Evolutionary conservation across 352 stramenopile species (phyloP), one percentile per base, ranked within the genome.

Genomic region (Phytophthora megakarya): DNA sequence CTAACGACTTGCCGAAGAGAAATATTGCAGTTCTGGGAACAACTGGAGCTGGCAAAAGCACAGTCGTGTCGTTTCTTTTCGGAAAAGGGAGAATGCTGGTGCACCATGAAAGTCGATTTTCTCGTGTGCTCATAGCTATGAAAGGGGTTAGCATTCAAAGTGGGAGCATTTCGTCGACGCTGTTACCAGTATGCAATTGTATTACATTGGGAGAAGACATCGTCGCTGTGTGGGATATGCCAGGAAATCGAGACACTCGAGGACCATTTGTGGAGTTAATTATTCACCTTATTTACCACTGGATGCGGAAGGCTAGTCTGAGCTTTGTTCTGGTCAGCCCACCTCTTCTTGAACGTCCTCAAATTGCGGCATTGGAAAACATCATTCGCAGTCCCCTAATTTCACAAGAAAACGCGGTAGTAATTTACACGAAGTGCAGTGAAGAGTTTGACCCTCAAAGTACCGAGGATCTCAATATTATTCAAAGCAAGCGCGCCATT

Each of bases 151-250:
- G 9, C 22, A 73, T 73, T 5, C 46, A 18, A 49, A 54, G 65
- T 35, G 65, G 65, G 11, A 12, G 5, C 13, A 32, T 22, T 0
- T 69, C 52, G 1, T n/a, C 21, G 8, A 62, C 59, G 1, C 47
- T 73, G 0, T 18, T 70, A n/a, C 65, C 65, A 11, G 25, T 50
- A 5, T 42, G 54, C 0, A 70, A 38, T n/a, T 40, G 51, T 26
- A 26, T 62, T 13, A 5, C 10, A 6, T 6, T 58, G 1, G 22
- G 18, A 15, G 28, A 54, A 2, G 44, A 8, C 1, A n/a, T 16
- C 5, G 38, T 65, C 26, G 51, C 40, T 16, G 59, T 64, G 7
- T 70, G 65, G 65, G 65, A 73, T 69, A 73, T 70, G 65, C 65
- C 65, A 26, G 59, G 59, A 16, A 66, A 35, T 61, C 52, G 53